Evolutionary conservation across 768 basidiomycete species (phyloP).

Genomic region (Serendipita sp.): DNA sequence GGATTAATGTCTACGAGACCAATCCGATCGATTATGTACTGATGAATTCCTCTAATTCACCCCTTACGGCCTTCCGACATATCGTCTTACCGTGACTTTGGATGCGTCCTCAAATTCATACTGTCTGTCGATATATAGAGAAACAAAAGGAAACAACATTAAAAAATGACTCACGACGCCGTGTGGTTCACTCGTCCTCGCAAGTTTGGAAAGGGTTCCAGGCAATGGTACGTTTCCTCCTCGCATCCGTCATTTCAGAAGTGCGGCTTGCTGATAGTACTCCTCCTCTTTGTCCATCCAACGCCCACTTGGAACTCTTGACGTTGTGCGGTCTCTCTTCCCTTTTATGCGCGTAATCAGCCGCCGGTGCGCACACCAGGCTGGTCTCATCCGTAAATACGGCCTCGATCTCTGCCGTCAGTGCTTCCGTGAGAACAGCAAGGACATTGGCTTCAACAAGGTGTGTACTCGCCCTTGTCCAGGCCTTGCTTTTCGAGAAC

Average conservation of each 20-base stretch:
- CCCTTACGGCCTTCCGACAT: neutral
- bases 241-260: neutral
- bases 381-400: slow-evolving; percentile 95
- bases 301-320: no score
- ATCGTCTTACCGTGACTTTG: neutral
- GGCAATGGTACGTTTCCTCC: slow-evolving; percentile 53
- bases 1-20: neutral
- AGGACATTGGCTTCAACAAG: slow-evolving; percentile 89
- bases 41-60: neutral
- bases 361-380: slow-evolving; percentile 92
- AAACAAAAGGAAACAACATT: neutral
- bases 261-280: neutral
- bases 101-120: neutral
- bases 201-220: slow-evolving; percentile 88
- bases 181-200: slow-evolving; percentile 95
- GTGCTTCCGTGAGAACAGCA: slow-evolving; percentile 93
- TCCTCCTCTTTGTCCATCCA: neutral
- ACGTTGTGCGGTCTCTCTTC: neutral
- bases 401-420: slow-evolving; percentile 95
- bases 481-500: neutral
- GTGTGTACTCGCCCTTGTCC: slow-evolving; percentile 25
- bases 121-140: neutral
- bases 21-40: neutral
- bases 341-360: slow-evolving; percentile 22
- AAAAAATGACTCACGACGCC: slow-evolving; percentile 89